These are phyloP conservation scores for Collybia sp. DNA, from an alignment of 768 basidiomycete genomes.

Conservation along the genomic window DNA sequence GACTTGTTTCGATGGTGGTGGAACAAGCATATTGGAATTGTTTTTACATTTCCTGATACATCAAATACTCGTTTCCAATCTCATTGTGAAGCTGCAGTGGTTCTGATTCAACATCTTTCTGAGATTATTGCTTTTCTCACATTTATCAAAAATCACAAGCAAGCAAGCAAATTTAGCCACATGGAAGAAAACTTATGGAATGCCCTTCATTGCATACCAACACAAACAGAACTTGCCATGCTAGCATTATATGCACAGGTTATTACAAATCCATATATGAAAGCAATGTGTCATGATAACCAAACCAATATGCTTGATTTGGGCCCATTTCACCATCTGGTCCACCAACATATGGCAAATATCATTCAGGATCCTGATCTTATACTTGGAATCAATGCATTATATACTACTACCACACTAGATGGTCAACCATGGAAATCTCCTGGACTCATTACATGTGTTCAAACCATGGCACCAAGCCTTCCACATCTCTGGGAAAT, in stretches of 20 bases:
- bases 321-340: slow-evolving; percentile 3
- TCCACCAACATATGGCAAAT: neutral
- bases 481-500: neutral
- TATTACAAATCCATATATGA: slow-evolving; percentile 16
- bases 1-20: slow-evolving; percentile 10
- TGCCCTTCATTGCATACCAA: slow-evolving; percentile 15
- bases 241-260: slow-evolving; percentile 13
- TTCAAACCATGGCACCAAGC: slow-evolving; percentile 1
- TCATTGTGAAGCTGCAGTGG: slow-evolving; percentile 16
- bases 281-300: neutral
- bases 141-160: slow-evolving; percentile 20
- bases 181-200: slow-evolving; percentile 21
- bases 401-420: neutral
- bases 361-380: slow-evolving; percentile 1
- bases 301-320: slow-evolving; percentile 7
- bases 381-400: neutral
- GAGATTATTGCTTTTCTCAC: slow-evolving; percentile 15
- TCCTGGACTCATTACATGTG: neutral
- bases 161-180: slow-evolving; percentile 12
- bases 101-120: slow-evolving; percentile 14
- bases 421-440: slow-evolving; percentile 2
- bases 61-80: slow-evolving; percentile 18
- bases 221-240: slow-evolving; percentile 12
- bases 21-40: slow-evolving; percentile 1
- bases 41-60: slow-evolving; percentile 19